A percentile compares a stretch with the other conserved stretches of the same genome.
Conservation (phyloP, 1,139 yeast genomes). For the Casaregolazyma lundiana region DNA sequence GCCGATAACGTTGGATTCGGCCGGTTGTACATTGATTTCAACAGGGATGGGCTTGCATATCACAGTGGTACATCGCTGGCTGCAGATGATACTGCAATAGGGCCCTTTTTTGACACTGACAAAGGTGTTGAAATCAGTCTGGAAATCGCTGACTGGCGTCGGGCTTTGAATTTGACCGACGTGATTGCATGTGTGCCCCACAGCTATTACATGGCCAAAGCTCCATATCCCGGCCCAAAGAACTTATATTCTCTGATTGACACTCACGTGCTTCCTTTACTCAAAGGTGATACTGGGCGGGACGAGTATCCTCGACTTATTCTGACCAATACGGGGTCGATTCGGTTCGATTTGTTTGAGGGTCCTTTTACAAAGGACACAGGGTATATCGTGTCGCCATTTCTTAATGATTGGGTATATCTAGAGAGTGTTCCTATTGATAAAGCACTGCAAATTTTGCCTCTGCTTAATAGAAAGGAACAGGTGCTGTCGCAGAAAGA, state of each 20-base stretch:
- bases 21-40: conserved; percentile 80
- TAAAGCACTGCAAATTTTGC: conserved; percentile 46
- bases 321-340: conserved; percentile 80
- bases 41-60: conserved; percentile 57
- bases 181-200: conserved; percentile 61
- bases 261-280: conserved; percentile 53
- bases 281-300: conserved; percentile 32
- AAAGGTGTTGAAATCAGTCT: conserved; percentile 49
- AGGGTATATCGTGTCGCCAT: conserved; percentile 82
- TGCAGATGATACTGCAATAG: conserved; percentile 12
- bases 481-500: conserved; percentile 37
- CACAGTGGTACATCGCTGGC: conserved; percentile 45
- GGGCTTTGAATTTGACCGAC: conserved; percentile 49
- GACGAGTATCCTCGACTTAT: conserved; percentile 49
- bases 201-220: conserved; percentile 64
- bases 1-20: conserved; percentile 30
- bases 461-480: conserved; percentile 46
- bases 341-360: conserved; percentile 80
- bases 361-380: conserved; percentile 83
- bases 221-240: conserved; percentile 56
- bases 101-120: conserved; percentile 39
- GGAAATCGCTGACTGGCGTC: conserved; percentile 44
- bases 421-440: conserved; percentile 47
- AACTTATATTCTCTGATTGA: conserved; percentile 62
- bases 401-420: conserved; percentile 70